Evolutionary conservation across 345 rosid species (phyloP).

Genomic region (Ceriops tagal): DNA sequence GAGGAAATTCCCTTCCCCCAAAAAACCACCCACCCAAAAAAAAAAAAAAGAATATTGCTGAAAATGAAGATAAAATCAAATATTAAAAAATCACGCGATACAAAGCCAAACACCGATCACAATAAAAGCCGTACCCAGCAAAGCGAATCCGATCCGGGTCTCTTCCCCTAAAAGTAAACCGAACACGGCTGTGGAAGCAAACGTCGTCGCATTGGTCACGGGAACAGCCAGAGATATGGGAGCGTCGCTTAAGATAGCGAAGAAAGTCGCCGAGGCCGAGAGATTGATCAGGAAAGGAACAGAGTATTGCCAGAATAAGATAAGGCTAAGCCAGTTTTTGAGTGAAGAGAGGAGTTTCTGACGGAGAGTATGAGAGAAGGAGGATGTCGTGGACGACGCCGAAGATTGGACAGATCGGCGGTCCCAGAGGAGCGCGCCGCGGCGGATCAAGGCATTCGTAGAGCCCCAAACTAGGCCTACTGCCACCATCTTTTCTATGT

Average conservation of each 20-base stretch:
- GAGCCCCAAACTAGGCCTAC: slow-evolving; percentile 93
- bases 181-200: slow-evolving; percentile 79
- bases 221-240: slow-evolving; percentile 91
- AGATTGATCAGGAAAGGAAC: slow-evolving; percentile 77
- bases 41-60: not conserved
- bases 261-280: slow-evolving; percentile 88
- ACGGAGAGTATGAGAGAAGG: slow-evolving; percentile 28
- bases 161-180: slow-evolving; percentile 75
- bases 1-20: not conserved
- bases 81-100: slow-evolving; percentile 23
- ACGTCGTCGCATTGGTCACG: slow-evolving; percentile 85
- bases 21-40: no score
- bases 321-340: slow-evolving; percentile 49
- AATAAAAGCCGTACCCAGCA: slow-evolving; percentile 62
- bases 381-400: not conserved
- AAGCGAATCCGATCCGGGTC: slow-evolving; percentile 50
- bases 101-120: slow-evolving; percentile 83
- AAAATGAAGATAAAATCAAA: not conserved
- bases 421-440: slow-evolving; percentile 88
- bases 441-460: slow-evolving; percentile 85
- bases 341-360: slow-evolving; percentile 39
- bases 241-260: slow-evolving; percentile 58
- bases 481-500: slow-evolving; percentile 77
- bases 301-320: slow-evolving; percentile 87
- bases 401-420: slow-evolving; percentile 19